A percentile compares a stretch with the other conserved stretches of the same genome.
Evolutionary conservation across 352 stramenopile species (phyloP).

Genomic region (Phytopythium mirpurense): DNA sequence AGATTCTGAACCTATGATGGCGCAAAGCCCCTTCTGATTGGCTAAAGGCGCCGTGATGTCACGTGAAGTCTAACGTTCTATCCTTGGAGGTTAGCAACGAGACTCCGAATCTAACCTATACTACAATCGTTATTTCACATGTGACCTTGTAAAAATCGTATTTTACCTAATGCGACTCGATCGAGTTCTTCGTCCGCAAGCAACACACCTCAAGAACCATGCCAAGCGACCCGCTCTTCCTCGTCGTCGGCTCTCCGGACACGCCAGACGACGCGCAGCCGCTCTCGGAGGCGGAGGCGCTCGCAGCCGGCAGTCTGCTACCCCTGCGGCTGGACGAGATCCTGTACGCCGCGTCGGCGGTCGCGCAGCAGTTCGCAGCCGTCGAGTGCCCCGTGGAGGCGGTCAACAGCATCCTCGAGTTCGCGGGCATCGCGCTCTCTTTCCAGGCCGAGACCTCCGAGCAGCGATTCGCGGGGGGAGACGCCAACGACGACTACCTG

Average conservation of each 20-base stretch:
- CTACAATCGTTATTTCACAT: too few species aligned
- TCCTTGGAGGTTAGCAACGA: too few species aligned
- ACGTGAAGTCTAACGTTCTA: neutral
- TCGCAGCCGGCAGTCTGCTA: conserved; percentile 7
- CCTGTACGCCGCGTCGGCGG: conserved; percentile 33
- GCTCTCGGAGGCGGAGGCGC: conserved; percentile 18
- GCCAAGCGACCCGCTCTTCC: conserved; percentile 13
- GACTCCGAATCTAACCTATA: too few species aligned
- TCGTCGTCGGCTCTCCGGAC: conserved; percentile 27
- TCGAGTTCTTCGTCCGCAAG: too few species aligned
- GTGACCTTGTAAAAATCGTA: too few species aligned
- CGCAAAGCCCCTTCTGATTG: neutral
- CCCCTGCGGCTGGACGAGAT: conserved; percentile 24
- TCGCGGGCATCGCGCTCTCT: conserved; percentile 43
- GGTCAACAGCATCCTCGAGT: conserved; percentile 42
- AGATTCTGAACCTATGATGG: conserved; percentile 1
- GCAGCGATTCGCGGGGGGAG: conserved; percentile 13
- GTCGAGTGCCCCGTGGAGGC: conserved; percentile 29
- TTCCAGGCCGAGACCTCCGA: conserved; percentile 38
- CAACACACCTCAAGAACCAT: too few species aligned
- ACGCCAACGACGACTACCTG: conserved; percentile 65
- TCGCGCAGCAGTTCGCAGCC: conserved; percentile 18
- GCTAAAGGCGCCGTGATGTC: neutral
- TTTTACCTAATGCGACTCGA: too few species aligned
- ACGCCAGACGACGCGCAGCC: conserved; percentile 11